These are phyloP conservation scores for Limnanthes douglasii DNA, from an alignment of 345 rosid species.

Conservation along the genomic window DNA sequence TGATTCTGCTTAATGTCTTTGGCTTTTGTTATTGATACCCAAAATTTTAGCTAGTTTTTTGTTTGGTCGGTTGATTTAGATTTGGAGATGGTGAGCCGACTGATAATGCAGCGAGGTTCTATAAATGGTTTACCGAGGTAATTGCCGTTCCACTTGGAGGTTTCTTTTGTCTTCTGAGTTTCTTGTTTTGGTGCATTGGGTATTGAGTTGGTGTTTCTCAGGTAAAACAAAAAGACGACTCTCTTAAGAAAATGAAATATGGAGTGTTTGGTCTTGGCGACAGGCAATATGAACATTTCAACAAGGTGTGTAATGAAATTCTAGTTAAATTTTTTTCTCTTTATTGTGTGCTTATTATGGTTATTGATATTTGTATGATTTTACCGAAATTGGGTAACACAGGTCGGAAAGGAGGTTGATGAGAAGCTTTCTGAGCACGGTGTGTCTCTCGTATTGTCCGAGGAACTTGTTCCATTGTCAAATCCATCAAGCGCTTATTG, in stretches of 20 bases:
- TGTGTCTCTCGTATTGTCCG: no score
- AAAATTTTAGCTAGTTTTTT: slow-evolving; percentile 7
- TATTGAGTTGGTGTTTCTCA: slow-evolving; percentile 11
- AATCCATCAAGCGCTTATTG: no score
- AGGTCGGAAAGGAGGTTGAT: slow-evolving; percentile 83
- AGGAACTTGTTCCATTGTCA: no score
- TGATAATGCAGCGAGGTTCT: slow-evolving; percentile 97
- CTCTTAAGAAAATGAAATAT: slow-evolving; percentile 54
- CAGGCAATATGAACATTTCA: slow-evolving; percentile 93
- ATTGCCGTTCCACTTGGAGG: slow-evolving; percentile 2
- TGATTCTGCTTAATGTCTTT: background rate
- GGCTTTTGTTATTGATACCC: background rate
- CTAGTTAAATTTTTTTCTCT: background rate
- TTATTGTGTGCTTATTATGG: background rate
- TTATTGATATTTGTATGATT: background rate
- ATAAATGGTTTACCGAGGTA: slow-evolving; percentile 96
- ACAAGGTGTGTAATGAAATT: slow-evolving; percentile 34
- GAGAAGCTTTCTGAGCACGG: slow-evolving; percentile 62
- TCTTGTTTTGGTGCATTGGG: no score
- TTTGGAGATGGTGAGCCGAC: slow-evolving; percentile 99
- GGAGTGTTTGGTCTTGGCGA: slow-evolving; percentile 96
- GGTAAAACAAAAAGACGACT: slow-evolving; percentile 63
- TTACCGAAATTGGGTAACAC: slow-evolving; percentile 7
- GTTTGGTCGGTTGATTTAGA: slow-evolving; percentile 19
- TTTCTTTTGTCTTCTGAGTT: background rate